Base-by-base conservation (phyloP, 2,329 filamentous ascomycete genomes). In the Xylaria arbuscula region DNA sequence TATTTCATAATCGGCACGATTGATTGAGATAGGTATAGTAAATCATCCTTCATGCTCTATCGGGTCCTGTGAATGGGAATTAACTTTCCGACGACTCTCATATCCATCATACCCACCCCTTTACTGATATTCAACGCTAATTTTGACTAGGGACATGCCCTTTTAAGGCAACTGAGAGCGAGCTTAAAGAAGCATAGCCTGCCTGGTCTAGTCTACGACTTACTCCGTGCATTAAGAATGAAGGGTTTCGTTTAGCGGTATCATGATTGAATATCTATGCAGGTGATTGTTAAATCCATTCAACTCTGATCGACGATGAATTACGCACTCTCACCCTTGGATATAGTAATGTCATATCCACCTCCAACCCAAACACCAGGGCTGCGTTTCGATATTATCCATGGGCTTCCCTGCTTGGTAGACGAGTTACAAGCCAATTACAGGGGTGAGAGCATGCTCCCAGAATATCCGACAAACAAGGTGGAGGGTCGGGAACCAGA, bases 401-500 rank as follows among this genome's bases (percentile, higher is more conserved):
- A 65, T 57, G 57, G 36, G 17, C 57, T 65, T 40, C 62, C 56
- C 48, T 60, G 62, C 50, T 48, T 56, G 60, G 34, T 28, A 42
- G 40, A 58, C 34, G 11, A 48, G 59, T 50, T 53, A 36, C 66
- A 64, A 60, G 38, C 55, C 22, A 48, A 51, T 55, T 19, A 36
- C 66, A 68, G 66, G 66, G 66, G 51, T 61, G 24, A 47, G 62
- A 48, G 50, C 64, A 28, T 45, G 22, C 42, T 64, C 64, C 63
- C 67, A 64, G 64, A 51, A 63, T 64, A 67, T 62, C 59, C 67
- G 55, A 60, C 67, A 53, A n/a, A 50, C 59, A 59, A 69, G 34
- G 53, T 63, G 67, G 66, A 71, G 69, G 69, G 69, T 69, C 66
- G 53, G 66, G 69, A 69, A 71, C 69, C 69, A 69, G 51, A 67